phyloP scores from a whole-genome alignment of 1,139 yeast species.

The Zygoascus hellenicus region DNA sequence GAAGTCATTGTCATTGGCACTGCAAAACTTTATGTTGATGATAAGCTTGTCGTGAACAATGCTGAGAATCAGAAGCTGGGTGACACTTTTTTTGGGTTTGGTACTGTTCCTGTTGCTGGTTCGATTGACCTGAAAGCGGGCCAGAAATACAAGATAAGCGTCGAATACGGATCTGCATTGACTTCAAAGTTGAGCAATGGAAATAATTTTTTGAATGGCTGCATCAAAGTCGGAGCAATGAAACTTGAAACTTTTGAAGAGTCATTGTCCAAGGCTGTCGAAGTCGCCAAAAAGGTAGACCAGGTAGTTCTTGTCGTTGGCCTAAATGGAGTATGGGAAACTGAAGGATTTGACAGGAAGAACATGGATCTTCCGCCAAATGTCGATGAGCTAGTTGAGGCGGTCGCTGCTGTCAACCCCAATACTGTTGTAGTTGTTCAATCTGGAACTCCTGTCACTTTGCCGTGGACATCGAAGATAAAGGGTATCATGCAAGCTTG shows the following conservation, averaged over 20 bases:
- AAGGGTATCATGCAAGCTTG: conserved; percentile 48
- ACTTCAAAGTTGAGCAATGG: conserved; percentile 22
- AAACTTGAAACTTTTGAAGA: conserved; percentile 17
- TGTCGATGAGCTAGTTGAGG: conserved; percentile 44
- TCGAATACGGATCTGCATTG: conserved; percentile 46
- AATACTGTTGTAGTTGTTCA: conserved; percentile 53
- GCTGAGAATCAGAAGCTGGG: conserved; percentile 50
- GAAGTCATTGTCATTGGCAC: conserved; percentile 51
- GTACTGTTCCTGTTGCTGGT: conserved; percentile 46
- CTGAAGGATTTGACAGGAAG: conserved; percentile 47
- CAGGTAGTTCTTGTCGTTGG: conserved; percentile 46
- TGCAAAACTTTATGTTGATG: conserved; percentile 49
- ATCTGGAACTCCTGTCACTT: conserved; percentile 56
- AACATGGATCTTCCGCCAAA: conserved; percentile 44
- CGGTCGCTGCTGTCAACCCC: conserved; percentile 44
- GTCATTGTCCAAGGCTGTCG: conserved; percentile 39
- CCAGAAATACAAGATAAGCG: conserved; percentile 39
- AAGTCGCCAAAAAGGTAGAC: conserved; percentile 42
- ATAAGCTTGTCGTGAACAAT: conserved; percentile 50
- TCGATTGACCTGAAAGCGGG: conserved; percentile 39
- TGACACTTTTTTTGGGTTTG: conserved; percentile 45
- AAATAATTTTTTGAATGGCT: conserved; percentile 19
- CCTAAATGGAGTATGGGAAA: conserved; percentile 45
- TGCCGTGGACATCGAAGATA: conserved; percentile 52
- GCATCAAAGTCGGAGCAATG: conserved; percentile 20